Evolutionary conservation across 768 basidiomycete species (phyloP).

Genomic region (Agaricus subrufescens): DNA sequence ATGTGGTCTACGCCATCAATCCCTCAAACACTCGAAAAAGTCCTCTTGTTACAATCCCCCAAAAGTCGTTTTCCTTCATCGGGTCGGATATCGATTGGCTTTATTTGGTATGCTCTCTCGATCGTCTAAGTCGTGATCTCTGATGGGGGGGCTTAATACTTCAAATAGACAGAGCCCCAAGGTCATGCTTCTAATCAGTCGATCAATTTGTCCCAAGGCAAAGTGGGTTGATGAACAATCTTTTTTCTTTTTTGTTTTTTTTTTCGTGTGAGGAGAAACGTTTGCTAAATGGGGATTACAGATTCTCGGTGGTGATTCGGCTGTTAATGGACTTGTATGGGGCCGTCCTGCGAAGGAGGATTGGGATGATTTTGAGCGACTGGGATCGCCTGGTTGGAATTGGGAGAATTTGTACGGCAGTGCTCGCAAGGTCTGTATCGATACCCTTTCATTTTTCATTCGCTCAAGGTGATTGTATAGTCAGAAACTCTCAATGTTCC

Average conservation of each 20-base stretch:
- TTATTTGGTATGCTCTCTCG: slow-evolving; percentile 21
- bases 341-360: slow-evolving; percentile 24
- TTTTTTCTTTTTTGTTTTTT: too few relatives aligned
- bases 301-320: slow-evolving; percentile 64
- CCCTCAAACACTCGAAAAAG: slow-evolving; percentile 29
- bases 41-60: slow-evolving; percentile 24
- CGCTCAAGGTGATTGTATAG: slow-evolving; percentile 20
- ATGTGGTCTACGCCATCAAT: not conserved
- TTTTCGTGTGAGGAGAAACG: not conserved
- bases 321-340: slow-evolving; percentile 58
- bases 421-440: slow-evolving; percentile 18
- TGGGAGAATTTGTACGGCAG: slow-evolving; percentile 39
- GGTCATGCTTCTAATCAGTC: slow-evolving; percentile 34
- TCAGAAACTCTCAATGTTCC: slow-evolving; percentile 24
- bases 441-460: not conserved
- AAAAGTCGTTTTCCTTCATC: slow-evolving; percentile 31
- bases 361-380: slow-evolving; percentile 33
- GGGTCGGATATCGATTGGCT: slow-evolving; percentile 51
- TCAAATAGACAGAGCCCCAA: slow-evolving; percentile 40
- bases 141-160: not conserved
- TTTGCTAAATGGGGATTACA: slow-evolving; percentile 16
- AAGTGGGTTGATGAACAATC: slow-evolving; percentile 26
- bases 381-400: slow-evolving; percentile 57
- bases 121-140: slow-evolving; percentile 1
- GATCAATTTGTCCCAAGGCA: slow-evolving; percentile 58